A percentile compares a stretch with the other conserved stretches of the same genome.
These are phyloP conservation scores for Mycosarcoma maydis DNA, from an alignment of 1,284 basidiomycete species.

Conservation along the genomic window DNA sequence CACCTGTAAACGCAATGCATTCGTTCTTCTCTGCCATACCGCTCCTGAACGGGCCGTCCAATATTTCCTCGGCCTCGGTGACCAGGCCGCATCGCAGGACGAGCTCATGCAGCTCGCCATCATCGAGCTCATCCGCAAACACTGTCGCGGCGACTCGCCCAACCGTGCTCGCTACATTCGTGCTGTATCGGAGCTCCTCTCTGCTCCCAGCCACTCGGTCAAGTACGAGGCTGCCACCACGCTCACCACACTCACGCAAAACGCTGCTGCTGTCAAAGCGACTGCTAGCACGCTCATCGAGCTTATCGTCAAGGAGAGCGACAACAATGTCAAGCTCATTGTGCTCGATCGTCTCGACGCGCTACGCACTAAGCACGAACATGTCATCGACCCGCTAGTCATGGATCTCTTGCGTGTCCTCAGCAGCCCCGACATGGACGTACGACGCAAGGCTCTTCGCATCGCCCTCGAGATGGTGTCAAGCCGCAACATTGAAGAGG, in stretches of 20 bases:
- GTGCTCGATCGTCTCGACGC: conserved; percentile 91
- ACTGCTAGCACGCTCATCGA: conserved; percentile 89
- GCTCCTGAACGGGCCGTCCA: conserved; percentile 90
- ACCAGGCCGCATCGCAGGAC: conserved; percentile 84
- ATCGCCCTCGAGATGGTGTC: conserved; percentile 94
- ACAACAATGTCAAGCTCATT: conserved; percentile 99
- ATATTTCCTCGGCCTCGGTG: conserved; percentile 85
- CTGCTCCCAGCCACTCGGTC: conserved; percentile 89
- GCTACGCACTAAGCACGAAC: conserved; percentile 86
- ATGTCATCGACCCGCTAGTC: conserved; percentile 88
- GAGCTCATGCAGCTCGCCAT: conserved; percentile 95
- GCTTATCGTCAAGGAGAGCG: conserved; percentile 91
- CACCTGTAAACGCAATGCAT: conserved; percentile 96
- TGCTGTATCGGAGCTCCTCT: conserved; percentile 92
- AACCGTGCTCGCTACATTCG: conserved; percentile 81
- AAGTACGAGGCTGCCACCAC: conserved; percentile 98
- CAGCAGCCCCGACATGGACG: conserved; percentile 93
- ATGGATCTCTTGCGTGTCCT: conserved; percentile 96
- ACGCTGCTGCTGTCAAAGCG: conserved; percentile 94
- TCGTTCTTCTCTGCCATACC: conserved; percentile 89
- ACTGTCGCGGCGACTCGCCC: conserved; percentile 80
- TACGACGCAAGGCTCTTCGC: conserved; percentile 87
- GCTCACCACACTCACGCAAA: conserved; percentile 92
- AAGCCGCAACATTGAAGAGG: conserved; percentile 96
- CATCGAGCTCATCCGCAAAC: conserved; percentile 91